A percentile compares a stretch with the other conserved stretches of the same genome.
Evolutionary conservation across 2,329 filamentous ascomycete species (phyloP).

Genomic region (Mariannaea sp.): DNA sequence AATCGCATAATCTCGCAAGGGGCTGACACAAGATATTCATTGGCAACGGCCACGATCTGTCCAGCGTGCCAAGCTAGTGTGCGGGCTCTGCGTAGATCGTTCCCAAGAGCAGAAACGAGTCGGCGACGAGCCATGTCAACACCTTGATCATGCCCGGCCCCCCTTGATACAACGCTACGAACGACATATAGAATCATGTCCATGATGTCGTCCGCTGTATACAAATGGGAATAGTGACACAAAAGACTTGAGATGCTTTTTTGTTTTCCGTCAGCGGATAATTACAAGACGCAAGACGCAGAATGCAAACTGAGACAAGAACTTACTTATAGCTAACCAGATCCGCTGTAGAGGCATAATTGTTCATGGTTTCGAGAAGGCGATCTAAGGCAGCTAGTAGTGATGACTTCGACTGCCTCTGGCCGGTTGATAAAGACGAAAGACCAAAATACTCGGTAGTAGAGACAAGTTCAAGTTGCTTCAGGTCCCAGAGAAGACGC

Average conservation of each 20-base stretch:
- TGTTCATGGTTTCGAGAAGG: constrained; percentile 28
- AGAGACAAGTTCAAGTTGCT: constrained; percentile 37
- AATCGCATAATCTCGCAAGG: constrained; percentile 41
- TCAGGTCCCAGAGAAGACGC: constrained; percentile 40
- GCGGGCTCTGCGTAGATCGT: constrained; percentile 27
- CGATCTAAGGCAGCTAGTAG: constrained; percentile 29
- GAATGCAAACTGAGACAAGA: too few relatives aligned
- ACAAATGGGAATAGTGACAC: constrained; percentile 40
- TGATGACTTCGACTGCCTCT: constrained; percentile 31
- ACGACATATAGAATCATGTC: constrained; percentile 40
- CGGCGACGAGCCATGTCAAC: constrained; percentile 32
- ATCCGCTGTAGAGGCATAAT: constrained; percentile 33
- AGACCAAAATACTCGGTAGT: constrained; percentile 36
- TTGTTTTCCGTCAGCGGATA: constrained; percentile 14
- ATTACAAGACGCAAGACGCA: too few relatives aligned
- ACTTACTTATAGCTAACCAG: constrained; percentile 40
- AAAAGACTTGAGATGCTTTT: constrained; percentile 35
- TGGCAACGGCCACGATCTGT: constrained; percentile 39
- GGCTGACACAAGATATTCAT: constrained; percentile 38
- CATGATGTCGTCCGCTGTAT: constrained; percentile 35
- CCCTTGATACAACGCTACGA: constrained; percentile 31
- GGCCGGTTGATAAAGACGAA: constrained; percentile 30
- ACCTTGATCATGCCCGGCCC: constrained; percentile 18
- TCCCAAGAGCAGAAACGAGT: constrained; percentile 29
- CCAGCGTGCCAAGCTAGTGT: constrained; percentile 39